Conservation (phyloP, 495 filamentous ascomycete species). For the Penicillium mononematosum region DNA sequence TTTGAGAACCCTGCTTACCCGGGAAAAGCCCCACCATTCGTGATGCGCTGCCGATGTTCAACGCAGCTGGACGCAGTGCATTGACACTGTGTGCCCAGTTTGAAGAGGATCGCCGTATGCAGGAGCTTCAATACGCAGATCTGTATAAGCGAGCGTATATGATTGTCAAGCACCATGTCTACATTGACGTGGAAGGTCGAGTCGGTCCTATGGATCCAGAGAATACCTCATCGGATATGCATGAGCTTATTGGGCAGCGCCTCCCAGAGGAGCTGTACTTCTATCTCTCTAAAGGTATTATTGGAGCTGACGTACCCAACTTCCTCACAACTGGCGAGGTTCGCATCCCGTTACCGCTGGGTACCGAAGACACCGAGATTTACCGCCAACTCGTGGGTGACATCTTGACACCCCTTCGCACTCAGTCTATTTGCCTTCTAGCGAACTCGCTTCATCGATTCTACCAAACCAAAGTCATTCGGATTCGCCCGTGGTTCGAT, state of each 20-base stretch:
- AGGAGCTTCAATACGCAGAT: slow-evolving; percentile 74
- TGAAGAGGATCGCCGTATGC: slow-evolving; percentile 66
- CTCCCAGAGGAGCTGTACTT: slow-evolving; percentile 89
- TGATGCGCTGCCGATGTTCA: slow-evolving; percentile 70
- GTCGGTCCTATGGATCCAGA: slow-evolving; percentile 69
- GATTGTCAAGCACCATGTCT: slow-evolving; percentile 81
- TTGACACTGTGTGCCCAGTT: slow-evolving; percentile 65
- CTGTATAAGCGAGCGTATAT: slow-evolving; percentile 81
- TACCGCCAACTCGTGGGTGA: slow-evolving; percentile 76
- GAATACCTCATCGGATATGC: slow-evolving; percentile 71
- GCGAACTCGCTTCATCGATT: slow-evolving; percentile 76
- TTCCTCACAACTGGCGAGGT: slow-evolving; percentile 77
- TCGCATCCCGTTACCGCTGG: slow-evolving; percentile 71
- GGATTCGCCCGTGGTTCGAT: slow-evolving; percentile 82
- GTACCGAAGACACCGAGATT: slow-evolving; percentile 73
- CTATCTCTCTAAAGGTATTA: slow-evolving; percentile 80
- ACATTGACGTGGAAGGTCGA: slow-evolving; percentile 71
- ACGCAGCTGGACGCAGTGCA: slow-evolving; percentile 60
- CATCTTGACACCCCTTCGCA: slow-evolving; percentile 68
- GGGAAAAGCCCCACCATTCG: slow-evolving; percentile 53
- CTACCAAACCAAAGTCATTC: slow-evolving; percentile 73
- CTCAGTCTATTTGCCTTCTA: slow-evolving; percentile 71
- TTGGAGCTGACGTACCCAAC: slow-evolving; percentile 75
- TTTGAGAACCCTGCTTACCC: slow-evolving; percentile 57
- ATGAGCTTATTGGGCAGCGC: slow-evolving; percentile 84